Percentiles rank a stretch among this genome's conserved stretches.
Conservation (phyloP, 2,329 filamentous ascomycete species). For the Alternaria metachromatica region DNA sequence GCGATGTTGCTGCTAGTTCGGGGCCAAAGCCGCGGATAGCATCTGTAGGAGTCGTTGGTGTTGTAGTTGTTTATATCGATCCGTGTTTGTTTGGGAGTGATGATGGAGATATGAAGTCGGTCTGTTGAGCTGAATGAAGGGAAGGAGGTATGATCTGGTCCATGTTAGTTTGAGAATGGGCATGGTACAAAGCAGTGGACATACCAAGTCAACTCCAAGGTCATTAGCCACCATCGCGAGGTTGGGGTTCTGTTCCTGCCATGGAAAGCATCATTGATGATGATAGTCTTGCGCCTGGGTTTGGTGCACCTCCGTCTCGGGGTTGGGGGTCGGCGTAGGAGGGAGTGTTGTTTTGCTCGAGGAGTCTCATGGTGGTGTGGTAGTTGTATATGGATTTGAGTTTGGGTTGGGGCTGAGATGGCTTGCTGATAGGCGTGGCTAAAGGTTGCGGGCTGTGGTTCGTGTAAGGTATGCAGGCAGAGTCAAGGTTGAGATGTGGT, state of each 20-base stretch:
- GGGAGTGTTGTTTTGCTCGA: constrained; percentile 13
- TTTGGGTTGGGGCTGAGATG: not conserved
- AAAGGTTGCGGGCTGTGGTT: constrained; percentile 18
- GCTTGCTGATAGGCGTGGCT: constrained; percentile 17
- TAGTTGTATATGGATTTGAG: constrained; percentile 6
- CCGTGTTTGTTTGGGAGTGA: not conserved
- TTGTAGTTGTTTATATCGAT: not conserved
- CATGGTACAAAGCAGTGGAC: not conserved
- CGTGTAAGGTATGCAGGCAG: constrained; percentile 13
- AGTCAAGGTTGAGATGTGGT: constrained; percentile 15
- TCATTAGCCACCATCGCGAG: constrained; percentile 42
- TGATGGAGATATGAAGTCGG: not conserved
- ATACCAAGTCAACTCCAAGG: constrained; percentile 4
- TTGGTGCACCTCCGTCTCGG: constrained; percentile 43
- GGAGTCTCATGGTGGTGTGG: constrained; percentile 25
- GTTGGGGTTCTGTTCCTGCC: constrained; percentile 27
- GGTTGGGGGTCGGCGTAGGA: constrained; percentile 32
- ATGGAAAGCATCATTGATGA: constrained; percentile 24
- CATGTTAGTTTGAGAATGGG: constrained; percentile 13
- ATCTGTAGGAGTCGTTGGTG: not conserved
- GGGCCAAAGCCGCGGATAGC: constrained; percentile 5
- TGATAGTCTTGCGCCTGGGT: constrained; percentile 26
- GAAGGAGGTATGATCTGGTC: not conserved
- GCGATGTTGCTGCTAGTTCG: constrained; percentile 1
- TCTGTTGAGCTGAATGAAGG: not conserved